Percentiles rank a stretch among this genome's conserved stretches.
phyloP scores from a whole-genome alignment of 768 basidiomycete genomes.

The Leccinum longicurvipes region DNA sequence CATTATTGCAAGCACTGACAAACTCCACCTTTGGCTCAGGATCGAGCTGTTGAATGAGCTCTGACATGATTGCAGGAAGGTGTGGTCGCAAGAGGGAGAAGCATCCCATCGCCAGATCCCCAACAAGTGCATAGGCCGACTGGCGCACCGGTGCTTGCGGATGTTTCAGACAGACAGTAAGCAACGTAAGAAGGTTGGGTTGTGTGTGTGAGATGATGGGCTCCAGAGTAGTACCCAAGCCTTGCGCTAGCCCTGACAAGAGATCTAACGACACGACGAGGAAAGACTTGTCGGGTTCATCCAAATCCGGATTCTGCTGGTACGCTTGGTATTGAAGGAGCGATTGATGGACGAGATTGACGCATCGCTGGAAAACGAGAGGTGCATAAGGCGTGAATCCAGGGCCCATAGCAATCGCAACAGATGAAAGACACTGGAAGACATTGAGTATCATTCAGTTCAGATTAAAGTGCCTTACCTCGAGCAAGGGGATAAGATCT shows the following conservation, averaged over 20 bases:
- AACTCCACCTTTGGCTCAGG: slow-evolving; percentile 92
- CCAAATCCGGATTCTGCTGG: slow-evolving; percentile 84
- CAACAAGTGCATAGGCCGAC: slow-evolving; percentile 96
- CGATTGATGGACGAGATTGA: slow-evolving; percentile 76
- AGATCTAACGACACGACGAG: slow-evolving; percentile 97
- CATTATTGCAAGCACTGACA: slow-evolving; percentile 97
- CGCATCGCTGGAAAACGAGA: slow-evolving; percentile 91
- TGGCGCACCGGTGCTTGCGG: slow-evolving; percentile 95
- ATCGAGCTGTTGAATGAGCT: slow-evolving; percentile 85
- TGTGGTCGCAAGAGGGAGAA: slow-evolving; percentile 82
- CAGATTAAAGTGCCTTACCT: slow-evolving; percentile 53
- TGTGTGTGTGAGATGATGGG: slow-evolving; percentile 63
- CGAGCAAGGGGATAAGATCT: slow-evolving; percentile 90
- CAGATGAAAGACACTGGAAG: slow-evolving; percentile 90
- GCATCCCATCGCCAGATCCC: slow-evolving; percentile 96
- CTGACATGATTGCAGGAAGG: slow-evolving; percentile 85
- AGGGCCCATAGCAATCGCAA: slow-evolving; percentile 91
- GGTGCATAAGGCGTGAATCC: slow-evolving; percentile 86
- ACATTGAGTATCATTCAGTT: neutral
- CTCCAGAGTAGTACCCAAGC: slow-evolving; percentile 77
- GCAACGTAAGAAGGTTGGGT: slow-evolving; percentile 75
- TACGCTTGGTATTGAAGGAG: slow-evolving; percentile 84
- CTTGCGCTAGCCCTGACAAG: slow-evolving; percentile 93
- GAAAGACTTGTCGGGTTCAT: slow-evolving; percentile 96
- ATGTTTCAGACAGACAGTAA: slow-evolving; percentile 90